A percentile compares a stretch with the other conserved stretches of the same genome.
phyloP scores from a whole-genome alignment of 2,329 filamentous ascomycete species.

The Celoporthe dispersa region DNA sequence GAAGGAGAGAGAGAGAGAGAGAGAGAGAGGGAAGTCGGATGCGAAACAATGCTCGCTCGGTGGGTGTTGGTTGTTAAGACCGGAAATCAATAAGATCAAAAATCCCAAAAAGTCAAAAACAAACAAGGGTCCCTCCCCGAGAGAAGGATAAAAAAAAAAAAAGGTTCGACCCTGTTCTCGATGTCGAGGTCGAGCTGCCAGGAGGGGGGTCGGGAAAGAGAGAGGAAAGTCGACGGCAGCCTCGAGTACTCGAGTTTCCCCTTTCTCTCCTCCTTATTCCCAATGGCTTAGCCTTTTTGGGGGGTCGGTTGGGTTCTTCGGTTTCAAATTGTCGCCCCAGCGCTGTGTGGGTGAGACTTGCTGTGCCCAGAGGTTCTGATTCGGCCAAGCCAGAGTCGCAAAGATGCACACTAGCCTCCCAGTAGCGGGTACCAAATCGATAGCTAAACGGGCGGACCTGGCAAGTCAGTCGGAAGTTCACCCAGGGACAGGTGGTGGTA shows the following conservation, averaged over 20 bases:
- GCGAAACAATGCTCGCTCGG: background rate
- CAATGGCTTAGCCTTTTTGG: constrained; percentile 17
- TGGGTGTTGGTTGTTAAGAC: background rate
- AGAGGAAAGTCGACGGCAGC: background rate
- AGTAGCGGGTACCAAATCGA: constrained; percentile 7
- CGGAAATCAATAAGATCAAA: background rate
- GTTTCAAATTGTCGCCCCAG: constrained; percentile 26
- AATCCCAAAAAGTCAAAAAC: background rate
- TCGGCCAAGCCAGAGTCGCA: constrained; percentile 21
- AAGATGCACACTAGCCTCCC: constrained; percentile 24
- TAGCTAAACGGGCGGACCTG: background rate
- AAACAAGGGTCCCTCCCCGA: background rate
- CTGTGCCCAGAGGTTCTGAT: constrained; percentile 24
- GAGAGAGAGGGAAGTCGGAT: background rate
- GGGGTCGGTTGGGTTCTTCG: constrained; percentile 17
- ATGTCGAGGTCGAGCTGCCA: background rate
- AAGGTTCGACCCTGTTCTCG: background rate
- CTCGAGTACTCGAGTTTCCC: constrained; percentile 26
- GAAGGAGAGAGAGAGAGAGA: background rate
- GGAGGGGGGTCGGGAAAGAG: background rate
- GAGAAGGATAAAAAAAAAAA: background rate
- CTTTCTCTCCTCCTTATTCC: constrained; percentile 16
- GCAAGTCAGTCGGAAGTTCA: constrained; percentile 4
- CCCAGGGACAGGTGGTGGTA: background rate
- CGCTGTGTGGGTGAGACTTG: constrained; percentile 26